Percentiles rank a stretch among this genome's conserved stretches.
These are phyloP conservation scores for Annona squamosa DNA, from an alignment of 164 flowering plant species.

Conservation along the genomic window DNA sequence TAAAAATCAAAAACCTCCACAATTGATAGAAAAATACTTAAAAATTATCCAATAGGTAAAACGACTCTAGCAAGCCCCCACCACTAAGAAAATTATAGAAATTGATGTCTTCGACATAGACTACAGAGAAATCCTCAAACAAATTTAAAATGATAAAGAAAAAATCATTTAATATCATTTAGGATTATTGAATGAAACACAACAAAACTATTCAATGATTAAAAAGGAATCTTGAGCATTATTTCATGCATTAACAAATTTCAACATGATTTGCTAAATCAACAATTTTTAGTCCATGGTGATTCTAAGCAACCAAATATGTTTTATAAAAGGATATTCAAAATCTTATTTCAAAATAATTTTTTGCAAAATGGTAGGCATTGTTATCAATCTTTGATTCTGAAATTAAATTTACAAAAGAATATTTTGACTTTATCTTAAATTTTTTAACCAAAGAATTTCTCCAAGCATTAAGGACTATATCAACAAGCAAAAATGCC, in stretches of 20 bases:
- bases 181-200: not conserved
- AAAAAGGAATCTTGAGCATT: not conserved
- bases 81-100: not conserved
- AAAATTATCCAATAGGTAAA: not conserved
- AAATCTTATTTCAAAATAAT: not conserved
- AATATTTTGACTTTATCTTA: not conserved
- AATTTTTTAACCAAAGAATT: not conserved
- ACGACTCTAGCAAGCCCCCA: not conserved
- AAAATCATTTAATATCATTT: not conserved
- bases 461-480: not conserved
- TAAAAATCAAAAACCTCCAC: slow-evolving; percentile 1
- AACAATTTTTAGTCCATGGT: not conserved
- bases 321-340: not conserved
- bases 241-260: not conserved
- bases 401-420: not conserved
- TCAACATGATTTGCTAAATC: not conserved
- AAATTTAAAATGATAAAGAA: not conserved
- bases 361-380: not conserved
- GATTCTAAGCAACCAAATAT: not conserved
- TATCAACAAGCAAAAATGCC: too few relatives aligned
- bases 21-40: not conserved
- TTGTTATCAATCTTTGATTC: not conserved
- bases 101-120: not conserved
- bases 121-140: not conserved
- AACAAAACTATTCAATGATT: not conserved